Base-by-base conservation (phyloP, 2,329 filamentous ascomycete species). In the Aspergillus fructus region DNA sequence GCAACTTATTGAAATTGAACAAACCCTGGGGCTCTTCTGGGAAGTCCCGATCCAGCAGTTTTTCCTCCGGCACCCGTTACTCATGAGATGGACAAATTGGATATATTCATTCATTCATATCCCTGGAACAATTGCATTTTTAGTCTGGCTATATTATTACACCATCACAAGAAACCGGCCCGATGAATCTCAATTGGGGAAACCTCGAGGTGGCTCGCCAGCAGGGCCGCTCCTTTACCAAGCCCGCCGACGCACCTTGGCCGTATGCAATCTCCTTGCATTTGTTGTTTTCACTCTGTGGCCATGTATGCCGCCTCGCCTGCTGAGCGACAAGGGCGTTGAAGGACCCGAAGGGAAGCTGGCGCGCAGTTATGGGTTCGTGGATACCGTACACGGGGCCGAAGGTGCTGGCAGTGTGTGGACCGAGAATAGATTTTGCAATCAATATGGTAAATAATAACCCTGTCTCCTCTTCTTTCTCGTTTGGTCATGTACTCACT, bases 31-130 rank as follows among this genome's bases (percentile, higher is more conserved):
- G 57, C 81, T 90, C 30, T 90, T 90, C 71, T 79, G 81, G 75
- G 88, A 91, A 71, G 73, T 84, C 3, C 76, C 76, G 12, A 79
- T 90, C 46, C 88, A 91, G 72, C 71, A 72, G 34, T 81, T 76
- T 70, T 84, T 85, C 67, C 74, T 85, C 49, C 71, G 74, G 19
- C 80, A 81, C 51, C 81, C 85, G 2, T 68, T 76, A 27, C 65
- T 88, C 42, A 82, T 91, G 78, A 83, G 79, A 63, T 89, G 83
- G 83, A 89, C 86, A 64, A 91, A 91, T 73, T 82, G 87, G 66
- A 81, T 84, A 27, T 91, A 91, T 74, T 90, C 87, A 5, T 90
- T 90, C 73, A 89, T 91, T 66, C 89, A 91, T 71, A 91, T 91
- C 57, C 89, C 88, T 0, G 88, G 87, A 13, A 90, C 88, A 5